A percentile compares a stretch with the other conserved stretches of the same genome.
These are phyloP conservation scores for Oropetium thomaeum DNA, from an alignment of 176 grass and related monocot genomes.

Conservation along the genomic window DNA sequence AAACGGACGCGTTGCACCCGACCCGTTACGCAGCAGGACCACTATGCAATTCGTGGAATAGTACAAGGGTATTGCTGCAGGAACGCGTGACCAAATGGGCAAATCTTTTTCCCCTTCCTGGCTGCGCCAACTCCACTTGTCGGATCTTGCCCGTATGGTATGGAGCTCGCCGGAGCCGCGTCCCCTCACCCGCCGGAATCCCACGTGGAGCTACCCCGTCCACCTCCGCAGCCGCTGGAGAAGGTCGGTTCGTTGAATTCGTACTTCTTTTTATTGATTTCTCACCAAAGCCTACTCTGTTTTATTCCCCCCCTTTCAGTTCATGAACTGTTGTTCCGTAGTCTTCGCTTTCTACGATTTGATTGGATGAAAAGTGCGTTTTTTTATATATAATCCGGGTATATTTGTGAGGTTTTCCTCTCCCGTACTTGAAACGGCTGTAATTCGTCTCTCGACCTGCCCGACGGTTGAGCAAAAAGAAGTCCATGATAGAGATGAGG, in stretches of 20 bases:
- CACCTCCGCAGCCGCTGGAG: slow-evolving; percentile 32
- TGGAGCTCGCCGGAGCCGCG: slow-evolving; percentile 47
- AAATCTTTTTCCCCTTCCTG: slow-evolving; percentile 40
- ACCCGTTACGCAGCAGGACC: neutral
- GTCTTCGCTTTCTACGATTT: neutral
- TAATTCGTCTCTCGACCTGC: slow-evolving; percentile 6
- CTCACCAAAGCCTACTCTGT: neutral
- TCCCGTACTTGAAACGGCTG: neutral
- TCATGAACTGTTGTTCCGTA: neutral
- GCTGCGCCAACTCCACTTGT: slow-evolving; percentile 42
- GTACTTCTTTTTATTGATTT: neutral
- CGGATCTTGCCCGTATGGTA: slow-evolving; percentile 39
- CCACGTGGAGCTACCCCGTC: slow-evolving; percentile 19
- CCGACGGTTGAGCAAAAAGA: neutral
- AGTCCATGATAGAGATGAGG: neutral
- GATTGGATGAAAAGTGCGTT: neutral
- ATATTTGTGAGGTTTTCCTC: neutral
- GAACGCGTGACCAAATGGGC: slow-evolving; percentile 20
- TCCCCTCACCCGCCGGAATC: slow-evolving; percentile 30
- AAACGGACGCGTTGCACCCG: neutral
- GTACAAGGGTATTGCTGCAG: neutral
- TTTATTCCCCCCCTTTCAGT: neutral
- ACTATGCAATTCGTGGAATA: neutral
- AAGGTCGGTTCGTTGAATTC: slow-evolving; percentile 17
- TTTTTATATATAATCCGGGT: neutral